Evolutionary conservation across 1,284 basidiomycete species (phyloP), one percentile per base, ranked within the genome.

Genomic region (Tilletia walkeri): DNA sequence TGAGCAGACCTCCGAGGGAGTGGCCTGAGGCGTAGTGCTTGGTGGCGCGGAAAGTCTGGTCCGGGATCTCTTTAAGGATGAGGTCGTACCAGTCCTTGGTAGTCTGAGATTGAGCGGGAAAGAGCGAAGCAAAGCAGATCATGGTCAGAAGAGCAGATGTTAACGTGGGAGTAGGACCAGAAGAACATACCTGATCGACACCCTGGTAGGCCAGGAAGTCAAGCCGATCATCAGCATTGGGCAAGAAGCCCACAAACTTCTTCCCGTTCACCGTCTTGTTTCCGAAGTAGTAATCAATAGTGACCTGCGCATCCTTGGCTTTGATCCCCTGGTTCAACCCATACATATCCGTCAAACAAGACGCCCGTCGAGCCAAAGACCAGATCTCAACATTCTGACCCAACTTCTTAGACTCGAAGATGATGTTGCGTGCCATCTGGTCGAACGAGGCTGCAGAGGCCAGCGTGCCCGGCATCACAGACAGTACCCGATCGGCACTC

Each of bases 1-100:
- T 48, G n/a, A 69, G 54, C 4, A 56, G 63, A 12, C 68, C 68
- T n/a, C 68, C 68, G 20, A 69, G 53, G 24, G 30, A 38, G 36
- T 69, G 68, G 20, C 68, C 68, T n/a, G 68, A 69, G 20, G 59
- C 59, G 68, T 69, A 69, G 39, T 69, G 68, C 34, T 69, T 69
- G 18, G 56, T 69, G 9, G 68, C 24, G 10, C 68, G 53, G 56
- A 39, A 69, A 38, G 41, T 54, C 14, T 39, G 48, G 59, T 69
- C 68, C 3, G 68, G 68, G 7, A 69, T 18, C 68, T 69, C 68
- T 18, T 56, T 41, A 20, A 54, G 2, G 61, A 69, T 56, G 68
- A 69, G 36, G 59, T 65, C 68, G 45, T 69, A 53, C 68, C 68
- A 69, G 24, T 69, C 68, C 20, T 66, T 66, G 38, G 41, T 50